Evolutionary conservation across 169 alveolate genomes (phyloP), one percentile per base, ranked within the genome.

Genomic region (Plasmodium adleri): DNA sequence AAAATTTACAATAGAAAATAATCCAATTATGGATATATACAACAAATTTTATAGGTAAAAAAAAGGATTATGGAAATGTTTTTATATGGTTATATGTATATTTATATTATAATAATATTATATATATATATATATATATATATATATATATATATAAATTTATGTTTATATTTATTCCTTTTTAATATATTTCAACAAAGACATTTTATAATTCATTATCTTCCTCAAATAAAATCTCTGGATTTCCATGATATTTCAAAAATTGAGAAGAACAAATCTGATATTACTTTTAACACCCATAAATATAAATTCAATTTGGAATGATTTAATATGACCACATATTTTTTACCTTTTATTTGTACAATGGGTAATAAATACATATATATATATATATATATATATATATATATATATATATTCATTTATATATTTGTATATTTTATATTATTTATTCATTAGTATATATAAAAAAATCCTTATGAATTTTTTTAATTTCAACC

Each of bases 171-270:
- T 2, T 43, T 68, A 26, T 54, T 72, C 15, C 43, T 32, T 9
- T 10, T 8, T 4, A 1, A 24, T 52, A 3, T 17, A 7, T 56
- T 8, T 54, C 58, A 7, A 6, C 10, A 62, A 15, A 80, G 90
- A 47, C 64, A 71, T 0, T 80, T 80, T 47, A 71, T 67, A 39
- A 80, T 80, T 80, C 90, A 80, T 47, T 80, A 80, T 60, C 15
- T 80, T 47, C 90, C 90, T 59, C 90, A 80, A 66, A 80, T 80
- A 20, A 80, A 66, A 72, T 80, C 90, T 26, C 50, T 80, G 26
- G 90, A 80, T 67, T 80, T 80, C 68, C 78, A 80, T n/a, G 90
- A 80, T 17, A 66, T 80, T 58, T 67, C 73, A 15, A 80, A 80
- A 68, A 59, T 80, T 66, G 90, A 80, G 60, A 66, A 60, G 59